Evolutionary conservation across 129 eudicot species (phyloP).

Genomic region (Tagetes erecta): DNA sequence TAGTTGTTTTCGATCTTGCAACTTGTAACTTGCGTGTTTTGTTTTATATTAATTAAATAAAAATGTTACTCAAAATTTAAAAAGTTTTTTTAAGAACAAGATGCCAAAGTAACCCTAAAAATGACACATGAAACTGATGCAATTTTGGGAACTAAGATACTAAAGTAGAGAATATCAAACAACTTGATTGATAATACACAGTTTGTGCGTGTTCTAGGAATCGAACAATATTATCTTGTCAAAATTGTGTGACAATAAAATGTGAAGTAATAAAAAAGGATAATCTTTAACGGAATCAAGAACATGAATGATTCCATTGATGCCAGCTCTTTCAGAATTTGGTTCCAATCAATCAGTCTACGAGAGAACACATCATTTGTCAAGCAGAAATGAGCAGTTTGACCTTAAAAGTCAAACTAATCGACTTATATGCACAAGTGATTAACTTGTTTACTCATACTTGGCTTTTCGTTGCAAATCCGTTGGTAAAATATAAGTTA

Average conservation of each 20-base stretch:
- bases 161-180: constrained; percentile 24
- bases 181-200: constrained; percentile 27
- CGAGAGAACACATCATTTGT: neutral
- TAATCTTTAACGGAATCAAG: constrained; percentile 19
- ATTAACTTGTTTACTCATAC: neutral
- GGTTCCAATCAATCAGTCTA: constrained; percentile 86
- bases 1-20: constrained; percentile 9
- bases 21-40: constrained; percentile 18
- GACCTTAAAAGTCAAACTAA: constrained; percentile 21
- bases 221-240: neutral
- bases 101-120: constrained; percentile 23
- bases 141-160: constrained; percentile 11
- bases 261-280: constrained; percentile 1
- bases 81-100: constrained; percentile 25
- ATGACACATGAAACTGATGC: constrained; percentile 9
- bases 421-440: neutral
- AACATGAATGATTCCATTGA: constrained; percentile 48
- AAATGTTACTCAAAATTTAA: neutral
- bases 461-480: too few relatives aligned
- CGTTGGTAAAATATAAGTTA: too few relatives aligned
- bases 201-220: constrained; percentile 19
- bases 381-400: constrained; percentile 1
- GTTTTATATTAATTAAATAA: neutral
- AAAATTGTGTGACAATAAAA: neutral
- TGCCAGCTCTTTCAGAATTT: constrained; percentile 80